Evolutionary conservation across 441 rosid species (phyloP).

Genomic region (Daphne laureola): DNA sequence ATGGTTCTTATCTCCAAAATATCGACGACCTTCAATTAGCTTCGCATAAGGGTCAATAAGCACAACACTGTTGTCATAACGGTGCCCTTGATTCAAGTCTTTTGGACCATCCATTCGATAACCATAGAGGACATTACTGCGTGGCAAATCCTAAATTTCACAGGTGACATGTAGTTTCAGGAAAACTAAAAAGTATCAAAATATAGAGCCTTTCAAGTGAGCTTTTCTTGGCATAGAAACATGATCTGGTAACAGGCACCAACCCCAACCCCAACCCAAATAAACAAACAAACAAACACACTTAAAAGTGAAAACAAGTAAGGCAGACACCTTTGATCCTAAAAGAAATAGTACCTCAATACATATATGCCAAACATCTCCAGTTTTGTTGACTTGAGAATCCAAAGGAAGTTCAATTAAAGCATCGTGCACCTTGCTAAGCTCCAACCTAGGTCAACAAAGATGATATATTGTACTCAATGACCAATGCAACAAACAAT

Average conservation of each 20-base stretch:
- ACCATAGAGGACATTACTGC: conserved; percentile 65
- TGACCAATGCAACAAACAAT: neutral
- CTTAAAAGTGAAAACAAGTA: neutral
- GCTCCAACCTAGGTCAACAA: conserved; percentile 23
- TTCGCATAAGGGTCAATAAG: conserved; percentile 92
- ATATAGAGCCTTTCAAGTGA: too few relatives aligned
- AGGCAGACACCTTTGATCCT: conserved; percentile 4
- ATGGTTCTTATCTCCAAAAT: conserved; percentile 60
- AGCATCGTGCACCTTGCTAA: conserved; percentile 24
- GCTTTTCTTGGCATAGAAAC: neutral
- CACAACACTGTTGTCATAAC: conserved; percentile 53
- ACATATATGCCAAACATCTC: conserved; percentile 85
- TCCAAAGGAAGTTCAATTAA: conserved; percentile 42
- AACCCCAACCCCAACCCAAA: neutral
- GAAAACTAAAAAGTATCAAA: neutral
- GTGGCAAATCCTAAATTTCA: conserved; percentile 62
- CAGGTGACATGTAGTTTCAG: conserved; percentile 10
- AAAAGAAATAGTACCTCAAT: conserved; percentile 50
- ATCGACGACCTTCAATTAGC: conserved; percentile 68
- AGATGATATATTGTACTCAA: conserved; percentile 7
- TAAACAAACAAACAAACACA: too few relatives aligned
- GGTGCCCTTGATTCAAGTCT: conserved; percentile 78
- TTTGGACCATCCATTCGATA: conserved; percentile 84
- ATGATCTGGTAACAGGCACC: neutral
- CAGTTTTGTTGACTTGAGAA: conserved; percentile 51